Conservation (phyloP, 768 basidiomycete genomes). For the Boletus rex-veris region DNA sequence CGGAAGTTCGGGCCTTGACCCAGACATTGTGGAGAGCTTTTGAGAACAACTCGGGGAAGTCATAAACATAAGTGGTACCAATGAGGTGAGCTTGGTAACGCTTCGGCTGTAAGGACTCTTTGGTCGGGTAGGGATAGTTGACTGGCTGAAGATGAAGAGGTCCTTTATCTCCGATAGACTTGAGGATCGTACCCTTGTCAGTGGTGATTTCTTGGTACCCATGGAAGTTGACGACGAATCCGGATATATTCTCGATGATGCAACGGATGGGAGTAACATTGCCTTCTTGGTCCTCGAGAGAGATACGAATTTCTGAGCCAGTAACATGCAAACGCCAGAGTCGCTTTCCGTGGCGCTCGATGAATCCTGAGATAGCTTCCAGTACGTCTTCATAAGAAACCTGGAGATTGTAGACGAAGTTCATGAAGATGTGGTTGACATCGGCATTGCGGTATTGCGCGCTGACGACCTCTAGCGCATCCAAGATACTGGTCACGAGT, state of each 20-base stretch:
- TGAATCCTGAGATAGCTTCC: conserved; percentile 97
- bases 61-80: conserved; percentile 98
- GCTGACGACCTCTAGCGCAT: conserved; percentile 91
- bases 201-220: conserved; percentile 98
- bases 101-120: conserved; percentile 97
- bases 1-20: conserved; percentile 62
- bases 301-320: conserved; percentile 93
- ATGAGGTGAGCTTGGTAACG: conserved; percentile 98
- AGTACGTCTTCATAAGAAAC: conserved; percentile 97
- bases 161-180: conserved; percentile 97
- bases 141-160: conserved; percentile 95
- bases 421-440: conserved; percentile 98
- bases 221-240: conserved; percentile 98
- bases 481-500: conserved; percentile 88
- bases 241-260: conserved; percentile 97
- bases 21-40: conserved; percentile 95
- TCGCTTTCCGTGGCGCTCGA: conserved; percentile 97
- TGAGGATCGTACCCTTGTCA: conserved; percentile 93
- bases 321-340: conserved; percentile 98
- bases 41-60: conserved; percentile 98
- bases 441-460: conserved; percentile 90
- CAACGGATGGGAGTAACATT: conserved; percentile 95
- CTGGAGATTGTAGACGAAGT: conserved; percentile 95
- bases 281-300: conserved; percentile 91
- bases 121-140: conserved; percentile 90